Conservation (phyloP, 495 filamentous ascomycete species). For the Hypoxylon crocopeplum region DNA sequence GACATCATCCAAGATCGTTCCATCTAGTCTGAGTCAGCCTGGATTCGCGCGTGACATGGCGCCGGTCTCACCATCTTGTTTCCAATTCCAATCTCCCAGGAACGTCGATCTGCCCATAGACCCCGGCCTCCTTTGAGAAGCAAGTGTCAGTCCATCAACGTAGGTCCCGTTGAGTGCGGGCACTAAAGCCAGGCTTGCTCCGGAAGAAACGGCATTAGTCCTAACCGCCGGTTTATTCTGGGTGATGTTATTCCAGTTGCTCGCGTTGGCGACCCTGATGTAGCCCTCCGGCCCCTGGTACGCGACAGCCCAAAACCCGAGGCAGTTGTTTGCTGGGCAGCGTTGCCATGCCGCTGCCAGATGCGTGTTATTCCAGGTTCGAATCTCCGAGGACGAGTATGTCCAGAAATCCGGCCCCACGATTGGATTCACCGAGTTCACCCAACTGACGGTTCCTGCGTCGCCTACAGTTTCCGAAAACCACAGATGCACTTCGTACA, state of each 20-base stretch:
- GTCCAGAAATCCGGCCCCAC: slow-evolving; percentile 20
- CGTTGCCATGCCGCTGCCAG: slow-evolving; percentile 25
- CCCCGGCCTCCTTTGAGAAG: slow-evolving; percentile 19
- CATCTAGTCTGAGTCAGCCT: slow-evolving; percentile 16
- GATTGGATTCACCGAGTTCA: slow-evolving; percentile 11
- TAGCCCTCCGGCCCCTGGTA: slow-evolving; percentile 23
- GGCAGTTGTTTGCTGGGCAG: slow-evolving; percentile 12
- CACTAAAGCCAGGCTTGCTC: slow-evolving; percentile 19
- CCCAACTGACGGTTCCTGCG: slow-evolving; percentile 14
- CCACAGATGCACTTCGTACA: slow-evolving; percentile 23
- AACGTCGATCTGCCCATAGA: slow-evolving; percentile 24
- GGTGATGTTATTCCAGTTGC: slow-evolving; percentile 18
- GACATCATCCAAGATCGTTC: slow-evolving; percentile 20
- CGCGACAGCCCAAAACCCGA: slow-evolving; percentile 11
- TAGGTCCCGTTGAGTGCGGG: slow-evolving; percentile 10
- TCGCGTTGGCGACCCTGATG: slow-evolving; percentile 20
- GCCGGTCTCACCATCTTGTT: slow-evolving; percentile 20
- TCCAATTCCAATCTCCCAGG: slow-evolving; percentile 19
- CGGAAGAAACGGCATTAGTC: slow-evolving; percentile 13
- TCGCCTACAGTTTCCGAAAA: slow-evolving; percentile 13
- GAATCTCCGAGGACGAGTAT: slow-evolving; percentile 1
- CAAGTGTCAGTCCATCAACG: slow-evolving; percentile 23
- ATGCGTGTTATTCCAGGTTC: slow-evolving; percentile 20
- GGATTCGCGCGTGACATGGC: background rate
- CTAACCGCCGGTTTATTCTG: slow-evolving; percentile 4